Evolutionary conservation across 345 rosid genomes (phyloP), one percentile per base, ranked within the genome.

Genomic region (Acer saccharum): DNA sequence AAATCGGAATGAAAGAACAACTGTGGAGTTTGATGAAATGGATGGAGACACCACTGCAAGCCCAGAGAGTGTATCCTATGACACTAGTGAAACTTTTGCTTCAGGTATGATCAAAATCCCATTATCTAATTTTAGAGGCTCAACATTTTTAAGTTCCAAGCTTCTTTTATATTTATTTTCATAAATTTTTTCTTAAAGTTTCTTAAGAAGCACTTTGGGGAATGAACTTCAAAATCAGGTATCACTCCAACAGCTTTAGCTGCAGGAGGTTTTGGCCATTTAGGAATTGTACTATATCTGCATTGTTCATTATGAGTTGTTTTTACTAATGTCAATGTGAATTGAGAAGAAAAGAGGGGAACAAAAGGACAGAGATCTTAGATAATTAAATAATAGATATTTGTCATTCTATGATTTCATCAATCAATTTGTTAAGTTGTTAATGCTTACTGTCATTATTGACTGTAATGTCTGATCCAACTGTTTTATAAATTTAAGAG

Each of bases 1-100:
- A 17, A 80, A 76, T 77, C 58, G 75, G 71, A 81, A 65, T 10
- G 86, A 72, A 55, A 81, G 63, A 57, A 82, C 79, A 72, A 48
- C 21, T 10, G 71, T 20, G 20, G 77, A 81, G 55, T 54, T 80
- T 3, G 65, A 68, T 65, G 83, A 69, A 23, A 52, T 60, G 41
- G 87, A 80, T 81, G 61, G n/a, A 55, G 32, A 39, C 62, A 12
- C 20, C 69, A n/a, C 3, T 12, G 27, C 62, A 25, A 13, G 27
- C 48, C 44, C 70, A 0, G 84, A 83, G 73, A 20, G n/a, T 75
- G 44, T 71, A 3, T 67, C 82, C 32, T 79, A 79, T 76, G 81
- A 76, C 71, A 67, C 76, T 29, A 70, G 68, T 43, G 68, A 76
- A 69, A 57, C 78, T 76, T 77, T 76, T 55, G 68, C 76, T 82